These are phyloP conservation scores for Panellus pusillus DNA, from an alignment of 768 basidiomycete genomes.

Conservation along the genomic window DNA sequence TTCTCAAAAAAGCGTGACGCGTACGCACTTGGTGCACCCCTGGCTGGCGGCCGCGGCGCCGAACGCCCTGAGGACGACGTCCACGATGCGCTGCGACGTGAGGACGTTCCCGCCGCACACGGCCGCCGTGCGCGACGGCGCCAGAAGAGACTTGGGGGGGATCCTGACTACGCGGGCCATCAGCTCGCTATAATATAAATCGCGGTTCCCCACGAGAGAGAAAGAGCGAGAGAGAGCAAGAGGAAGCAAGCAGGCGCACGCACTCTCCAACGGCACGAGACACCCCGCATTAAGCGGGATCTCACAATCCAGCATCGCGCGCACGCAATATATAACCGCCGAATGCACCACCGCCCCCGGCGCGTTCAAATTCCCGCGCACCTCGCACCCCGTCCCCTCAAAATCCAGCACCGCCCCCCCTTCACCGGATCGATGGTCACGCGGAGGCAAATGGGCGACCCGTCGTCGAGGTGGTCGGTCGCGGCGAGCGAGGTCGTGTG, in stretches of 20 bases:
- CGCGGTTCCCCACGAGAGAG: no score
- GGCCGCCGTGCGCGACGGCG: constrained; percentile 83
- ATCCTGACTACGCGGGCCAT: constrained; percentile 76
- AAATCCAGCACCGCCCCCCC: constrained; percentile 89
- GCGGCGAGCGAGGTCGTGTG: constrained; percentile 68
- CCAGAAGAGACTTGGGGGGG: constrained; percentile 74
- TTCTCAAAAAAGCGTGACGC: no score
- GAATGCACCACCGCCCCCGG: constrained; percentile 87
- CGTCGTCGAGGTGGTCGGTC: constrained; percentile 85
- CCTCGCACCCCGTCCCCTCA: constrained; percentile 77
- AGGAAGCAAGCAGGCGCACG: constrained; percentile 26
- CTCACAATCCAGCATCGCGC: constrained; percentile 80
- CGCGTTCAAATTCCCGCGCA: constrained; percentile 81
- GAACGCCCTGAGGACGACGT: constrained; percentile 92
- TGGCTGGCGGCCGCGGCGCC: constrained; percentile 90
- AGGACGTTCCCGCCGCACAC: constrained; percentile 93
- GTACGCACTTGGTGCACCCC: constrained; percentile 90
- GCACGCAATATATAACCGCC: constrained; percentile 87
- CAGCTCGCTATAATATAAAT: no score
- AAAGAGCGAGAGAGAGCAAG: no score
- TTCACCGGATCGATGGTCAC: constrained; percentile 88
- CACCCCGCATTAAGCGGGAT: constrained; percentile 96
- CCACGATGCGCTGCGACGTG: constrained; percentile 91
- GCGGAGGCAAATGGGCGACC: constrained; percentile 74
- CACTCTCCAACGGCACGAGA: constrained; percentile 80